Conservation (phyloP, 1,284 basidiomycete species). For the Ceratobasidium sp. region DNA sequence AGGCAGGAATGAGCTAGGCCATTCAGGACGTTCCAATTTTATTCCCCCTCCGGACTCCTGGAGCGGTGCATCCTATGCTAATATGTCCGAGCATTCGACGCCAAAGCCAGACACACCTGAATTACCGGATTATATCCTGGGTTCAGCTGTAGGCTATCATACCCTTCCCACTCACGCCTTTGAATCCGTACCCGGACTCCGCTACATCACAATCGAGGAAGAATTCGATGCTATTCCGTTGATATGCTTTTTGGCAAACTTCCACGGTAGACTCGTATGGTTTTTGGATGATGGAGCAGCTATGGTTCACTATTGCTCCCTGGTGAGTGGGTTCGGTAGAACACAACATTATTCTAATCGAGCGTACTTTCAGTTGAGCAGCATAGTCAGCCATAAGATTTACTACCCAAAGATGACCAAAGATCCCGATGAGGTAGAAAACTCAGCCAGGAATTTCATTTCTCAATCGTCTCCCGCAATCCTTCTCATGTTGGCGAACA, state of each 20-base stretch:
- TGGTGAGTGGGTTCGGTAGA: not conserved
- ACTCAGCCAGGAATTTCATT: not conserved
- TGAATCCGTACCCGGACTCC: not conserved
- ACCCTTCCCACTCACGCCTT: not conserved
- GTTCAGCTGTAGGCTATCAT: no score
- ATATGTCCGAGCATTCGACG: not conserved
- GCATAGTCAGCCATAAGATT: not conserved
- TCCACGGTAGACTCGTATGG: not conserved
- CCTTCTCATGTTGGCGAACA: not conserved
- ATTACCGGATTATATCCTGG: no score
- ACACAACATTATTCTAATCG: no score
- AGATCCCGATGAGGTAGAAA: not conserved
- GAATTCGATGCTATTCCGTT: constrained; percentile 26
- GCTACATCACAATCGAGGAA: constrained; percentile 9
- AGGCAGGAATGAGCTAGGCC: not conserved
- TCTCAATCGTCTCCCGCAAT: not conserved
- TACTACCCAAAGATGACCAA: not conserved
- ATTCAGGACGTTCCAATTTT: not conserved
- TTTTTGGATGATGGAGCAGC: not conserved
- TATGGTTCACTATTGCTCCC: not conserved
- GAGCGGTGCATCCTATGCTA: not conserved
- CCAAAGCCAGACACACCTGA: not conserved
- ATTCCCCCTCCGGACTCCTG: no score
- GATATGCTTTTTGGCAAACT: constrained; percentile 16
- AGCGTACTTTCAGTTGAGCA: not conserved